Percentiles rank a stretch among this genome's conserved stretches.
Conservation (phyloP, 139 green algal genomes). For the Picochlorum costavermella region DNA sequence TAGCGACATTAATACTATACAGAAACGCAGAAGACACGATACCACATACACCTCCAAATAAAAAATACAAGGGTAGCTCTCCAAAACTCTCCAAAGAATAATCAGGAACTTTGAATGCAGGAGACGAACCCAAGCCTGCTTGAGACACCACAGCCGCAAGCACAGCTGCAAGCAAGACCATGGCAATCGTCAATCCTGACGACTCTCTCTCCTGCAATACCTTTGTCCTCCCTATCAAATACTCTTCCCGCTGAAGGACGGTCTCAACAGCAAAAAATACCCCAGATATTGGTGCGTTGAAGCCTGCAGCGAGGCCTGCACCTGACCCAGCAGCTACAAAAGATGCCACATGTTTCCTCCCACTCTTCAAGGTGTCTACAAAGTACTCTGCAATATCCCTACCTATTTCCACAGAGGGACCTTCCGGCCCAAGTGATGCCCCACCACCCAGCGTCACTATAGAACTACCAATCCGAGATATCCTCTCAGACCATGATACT, state of each 20-base stretch:
- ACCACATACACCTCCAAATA: constrained; percentile 60
- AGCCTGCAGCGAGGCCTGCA: constrained; percentile 83
- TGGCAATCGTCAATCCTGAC: constrained; percentile 40
- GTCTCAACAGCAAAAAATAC: constrained; percentile 93
- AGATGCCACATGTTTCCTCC: constrained; percentile 37
- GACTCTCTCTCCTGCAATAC: neutral
- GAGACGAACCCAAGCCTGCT: constrained; percentile 51
- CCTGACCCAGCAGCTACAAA: constrained; percentile 82
- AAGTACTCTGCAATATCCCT: constrained; percentile 55
- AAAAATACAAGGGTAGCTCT: constrained; percentile 69
- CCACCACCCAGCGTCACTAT: constrained; percentile 75
- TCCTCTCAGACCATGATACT: neutral
- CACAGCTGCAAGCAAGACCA: constrained; percentile 66
- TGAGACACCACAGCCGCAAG: constrained; percentile 56
- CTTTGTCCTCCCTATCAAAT: neutral
- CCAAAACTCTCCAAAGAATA: constrained; percentile 41
- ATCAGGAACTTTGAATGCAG: constrained; percentile 54
- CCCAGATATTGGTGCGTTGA: constrained; percentile 87
- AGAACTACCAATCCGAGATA: constrained; percentile 31
- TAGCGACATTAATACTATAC: constrained; percentile 31
- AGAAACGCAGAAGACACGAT: constrained; percentile 37
- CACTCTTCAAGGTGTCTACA: constrained; percentile 40
- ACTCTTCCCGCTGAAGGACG: constrained; percentile 46
- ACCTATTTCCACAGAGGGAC: constrained; percentile 89
- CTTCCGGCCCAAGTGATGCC: constrained; percentile 82